Base-by-base conservation (phyloP, 345 rosid genomes). In the Pistacia atlantica region DNA sequence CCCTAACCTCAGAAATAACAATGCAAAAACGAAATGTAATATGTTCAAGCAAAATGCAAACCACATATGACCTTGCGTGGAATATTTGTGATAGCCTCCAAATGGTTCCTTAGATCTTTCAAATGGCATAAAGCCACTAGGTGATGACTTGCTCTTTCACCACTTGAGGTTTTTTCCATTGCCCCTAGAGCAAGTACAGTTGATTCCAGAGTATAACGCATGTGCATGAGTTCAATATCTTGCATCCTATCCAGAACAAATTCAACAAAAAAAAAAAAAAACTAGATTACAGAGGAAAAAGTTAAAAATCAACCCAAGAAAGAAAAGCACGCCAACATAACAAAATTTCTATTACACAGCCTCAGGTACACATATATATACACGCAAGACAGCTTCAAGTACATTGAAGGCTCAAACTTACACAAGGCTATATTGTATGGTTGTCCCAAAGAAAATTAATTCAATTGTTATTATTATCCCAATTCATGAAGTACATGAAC, bases 141-240 rank as follows among this genome's bases (percentile, higher is more conserved):
- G 71, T 76, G 89, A 80, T 83, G 70, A 83, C 77, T 80, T 77
- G 85, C 91, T 64, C 67, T 82, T 80, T 89, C 96, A 64, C 84
- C 82, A 65, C 73, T 86, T 59, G 71, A 55, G 74, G 82, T 87
- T 83, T 78, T 89, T 74, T 84, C 93, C 88, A 92, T 88, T 60
- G 82, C 88, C 85, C 87, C 92, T 60, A 95, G 82, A 22, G 96
- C 94, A 78, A 95, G 89, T 66, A 92, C 92, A 62, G 83, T 80
- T 63, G 98, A 92, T 82, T 93, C 98, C 88, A 95, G 71, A 74
- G 96, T 91, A 92, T 95, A 95, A 71, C 93, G 93, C 97, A 95
- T 90, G 83, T 86, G 95, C 97, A 95, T 93, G 79, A 95, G 89
- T 84, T 95, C 99, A 84, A 92, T 87, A 84, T 95, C 99, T 83